phyloP scores from a whole-genome alignment of 768 basidiomycete genomes.

The Russula emetica region DNA sequence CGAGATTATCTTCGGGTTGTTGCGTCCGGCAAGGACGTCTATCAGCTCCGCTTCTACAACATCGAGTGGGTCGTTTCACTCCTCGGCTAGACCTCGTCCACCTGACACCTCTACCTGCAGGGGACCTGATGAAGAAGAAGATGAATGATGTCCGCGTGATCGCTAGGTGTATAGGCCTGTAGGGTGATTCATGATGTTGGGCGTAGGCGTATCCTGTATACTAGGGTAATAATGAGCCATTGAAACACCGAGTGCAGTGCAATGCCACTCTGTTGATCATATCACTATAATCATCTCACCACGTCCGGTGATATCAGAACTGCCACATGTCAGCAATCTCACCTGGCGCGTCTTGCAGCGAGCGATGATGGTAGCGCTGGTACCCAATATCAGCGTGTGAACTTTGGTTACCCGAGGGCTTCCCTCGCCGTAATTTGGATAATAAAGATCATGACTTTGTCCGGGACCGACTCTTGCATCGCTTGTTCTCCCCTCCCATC shows the following conservation, averaged over 20 bases:
- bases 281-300: background rate
- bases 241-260: background rate
- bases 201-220: background rate
- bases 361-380: background rate
- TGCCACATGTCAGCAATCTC: background rate
- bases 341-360: background rate
- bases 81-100: background rate
- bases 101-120: conserved; percentile 30
- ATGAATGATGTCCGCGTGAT: conserved; percentile 33
- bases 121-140: conserved; percentile 52
- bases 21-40: conserved; percentile 87
- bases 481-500: conserved; percentile 29
- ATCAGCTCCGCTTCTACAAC: conserved; percentile 94
- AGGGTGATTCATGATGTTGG: background rate
- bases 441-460: background rate
- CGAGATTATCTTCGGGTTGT: conserved; percentile 99
- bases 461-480: background rate
- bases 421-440: background rate
- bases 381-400: conserved; percentile 6
- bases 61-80: conserved; percentile 57
- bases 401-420: conserved; percentile 3
- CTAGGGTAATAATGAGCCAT: background rate
- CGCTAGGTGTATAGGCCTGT: background rate
- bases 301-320: background rate
- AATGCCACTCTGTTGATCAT: background rate